Percentiles rank a stretch among this genome's conserved stretches.
These are phyloP conservation scores for Coniochaeta ligniaria DNA, from an alignment of 2,329 filamentous ascomycete genomes.

Conservation along the genomic window DNA sequence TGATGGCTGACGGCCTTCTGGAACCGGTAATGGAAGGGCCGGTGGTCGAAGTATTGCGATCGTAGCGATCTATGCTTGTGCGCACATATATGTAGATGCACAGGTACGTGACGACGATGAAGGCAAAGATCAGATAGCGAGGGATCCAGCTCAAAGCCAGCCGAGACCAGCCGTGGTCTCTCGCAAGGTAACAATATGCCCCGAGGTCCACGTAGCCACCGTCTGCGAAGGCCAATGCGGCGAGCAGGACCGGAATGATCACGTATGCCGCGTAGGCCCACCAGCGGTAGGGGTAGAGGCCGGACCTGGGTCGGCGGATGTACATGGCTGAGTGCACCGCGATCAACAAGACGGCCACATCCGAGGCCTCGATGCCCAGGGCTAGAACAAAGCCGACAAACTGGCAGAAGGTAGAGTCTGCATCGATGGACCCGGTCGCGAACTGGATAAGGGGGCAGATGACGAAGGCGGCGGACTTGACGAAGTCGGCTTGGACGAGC, in stretches of 20 bases:
- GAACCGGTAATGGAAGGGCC: no score
- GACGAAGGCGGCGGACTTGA: conserved; percentile 63
- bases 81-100: conserved; percentile 25
- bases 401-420: conserved; percentile 3
- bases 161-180: conserved; percentile 61
- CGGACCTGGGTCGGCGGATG: conserved; percentile 58
- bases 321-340: conserved; percentile 66
- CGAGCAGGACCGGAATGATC: conserved; percentile 12
- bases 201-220: conserved; percentile 56
- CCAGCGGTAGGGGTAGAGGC: conserved; percentile 61
- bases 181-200: conserved; percentile 63
- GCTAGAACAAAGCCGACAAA: conserved; percentile 26
- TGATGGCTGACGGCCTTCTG: no score
- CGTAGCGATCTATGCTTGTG: no score
- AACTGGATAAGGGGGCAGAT: conserved; percentile 57
- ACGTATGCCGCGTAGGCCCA: conserved; percentile 51
- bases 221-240: conserved; percentile 21
- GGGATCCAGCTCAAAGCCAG: conserved; percentile 68
- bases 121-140: conserved; percentile 59
- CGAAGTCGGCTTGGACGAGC: conserved; percentile 64
- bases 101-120: conserved; percentile 58
- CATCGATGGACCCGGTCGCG: conserved; percentile 38
- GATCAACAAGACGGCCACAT: conserved; percentile 65
- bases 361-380: conserved; percentile 59
- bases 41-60: no score